These are phyloP conservation scores for Kernera saxatilis DNA, from an alignment of 345 rosid genomes.

Conservation along the genomic window DNA sequence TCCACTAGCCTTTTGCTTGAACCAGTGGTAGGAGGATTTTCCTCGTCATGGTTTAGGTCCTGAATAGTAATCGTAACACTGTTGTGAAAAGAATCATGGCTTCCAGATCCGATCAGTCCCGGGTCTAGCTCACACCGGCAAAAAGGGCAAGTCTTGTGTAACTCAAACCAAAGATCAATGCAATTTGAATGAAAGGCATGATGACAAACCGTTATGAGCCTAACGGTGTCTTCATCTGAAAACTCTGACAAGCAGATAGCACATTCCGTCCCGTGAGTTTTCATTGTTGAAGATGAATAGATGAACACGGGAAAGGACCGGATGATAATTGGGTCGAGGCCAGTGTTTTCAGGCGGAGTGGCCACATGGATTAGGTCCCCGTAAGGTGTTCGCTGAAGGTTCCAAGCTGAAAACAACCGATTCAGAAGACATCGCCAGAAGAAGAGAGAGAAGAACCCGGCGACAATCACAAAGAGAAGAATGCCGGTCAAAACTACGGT, in stretches of 20 bases:
- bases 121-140: conserved; percentile 69
- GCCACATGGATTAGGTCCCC: conserved; percentile 21
- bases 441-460: conserved; percentile 54
- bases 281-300: conserved; percentile 41
- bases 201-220: conserved; percentile 64
- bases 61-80: conserved; percentile 17
- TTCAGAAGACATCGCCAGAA: conserved; percentile 55
- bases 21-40: conserved; percentile 14
- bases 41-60: conserved; percentile 30
- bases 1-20: conserved; percentile 35
- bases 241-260: conserved; percentile 80
- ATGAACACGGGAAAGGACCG: conserved; percentile 51
- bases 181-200: conserved; percentile 79
- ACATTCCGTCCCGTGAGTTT: conserved; percentile 58
- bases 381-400: conserved; percentile 36
- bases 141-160: conserved; percentile 84
- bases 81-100: conserved; percentile 20
- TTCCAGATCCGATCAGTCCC: conserved; percentile 16
- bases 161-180: conserved; percentile 79
- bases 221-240: conserved; percentile 52
- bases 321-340: conserved; percentile 56
- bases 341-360: conserved; percentile 16
- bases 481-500: conserved; percentile 42
- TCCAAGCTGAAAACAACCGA: conserved; percentile 39
- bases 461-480: conserved; percentile 49